These are phyloP conservation scores for Aureococcus anophagefferens DNA, from an alignment of 108 stramenopile genomes.

Conservation along the genomic window DNA sequence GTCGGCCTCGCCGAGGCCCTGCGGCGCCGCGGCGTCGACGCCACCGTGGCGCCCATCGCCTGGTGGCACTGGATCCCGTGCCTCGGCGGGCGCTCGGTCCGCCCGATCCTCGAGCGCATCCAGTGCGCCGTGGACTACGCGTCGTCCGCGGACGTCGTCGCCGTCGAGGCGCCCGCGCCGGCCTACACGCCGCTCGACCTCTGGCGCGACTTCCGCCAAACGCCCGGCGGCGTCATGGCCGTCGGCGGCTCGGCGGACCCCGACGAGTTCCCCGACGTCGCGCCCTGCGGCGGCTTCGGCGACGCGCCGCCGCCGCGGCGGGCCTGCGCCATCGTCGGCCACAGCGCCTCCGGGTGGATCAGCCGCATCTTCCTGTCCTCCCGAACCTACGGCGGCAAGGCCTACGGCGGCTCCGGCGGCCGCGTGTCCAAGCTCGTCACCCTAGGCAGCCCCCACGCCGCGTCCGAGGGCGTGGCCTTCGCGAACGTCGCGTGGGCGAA, in stretches of 20 bases:
- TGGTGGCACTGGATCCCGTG: constrained; percentile 65
- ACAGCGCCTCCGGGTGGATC: constrained; percentile 61
- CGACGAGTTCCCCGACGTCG: constrained; percentile 52
- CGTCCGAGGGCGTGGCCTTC: constrained; percentile 60
- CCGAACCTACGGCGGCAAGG: constrained; percentile 52
- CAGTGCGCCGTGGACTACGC: constrained; percentile 42
- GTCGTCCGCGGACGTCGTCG: too few relatives aligned
- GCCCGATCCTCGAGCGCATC: constrained; percentile 60
- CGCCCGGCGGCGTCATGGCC: constrained; percentile 52
- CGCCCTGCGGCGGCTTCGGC: constrained; percentile 46
- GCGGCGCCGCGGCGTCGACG: constrained; percentile 42
- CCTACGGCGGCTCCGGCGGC: constrained; percentile 33
- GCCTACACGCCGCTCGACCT: constrained; percentile 45
- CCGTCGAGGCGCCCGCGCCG: constrained; percentile 24
- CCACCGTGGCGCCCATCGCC: constrained; percentile 56
- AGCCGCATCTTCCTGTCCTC: constrained; percentile 47
- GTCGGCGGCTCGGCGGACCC: constrained; percentile 54
- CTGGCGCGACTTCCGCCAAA: constrained; percentile 47
- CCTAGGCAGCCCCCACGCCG: constrained; percentile 49
- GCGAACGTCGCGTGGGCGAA: constrained; percentile 55
- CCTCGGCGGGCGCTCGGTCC: constrained; percentile 50
- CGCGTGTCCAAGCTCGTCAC: constrained; percentile 55
- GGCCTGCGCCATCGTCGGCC: constrained; percentile 34
- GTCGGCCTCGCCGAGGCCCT: constrained; percentile 31
- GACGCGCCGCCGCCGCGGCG: too few relatives aligned